These are phyloP conservation scores for Phytophthora hybrid DNA, from an alignment of 352 stramenopile species.

Conservation along the genomic window DNA sequence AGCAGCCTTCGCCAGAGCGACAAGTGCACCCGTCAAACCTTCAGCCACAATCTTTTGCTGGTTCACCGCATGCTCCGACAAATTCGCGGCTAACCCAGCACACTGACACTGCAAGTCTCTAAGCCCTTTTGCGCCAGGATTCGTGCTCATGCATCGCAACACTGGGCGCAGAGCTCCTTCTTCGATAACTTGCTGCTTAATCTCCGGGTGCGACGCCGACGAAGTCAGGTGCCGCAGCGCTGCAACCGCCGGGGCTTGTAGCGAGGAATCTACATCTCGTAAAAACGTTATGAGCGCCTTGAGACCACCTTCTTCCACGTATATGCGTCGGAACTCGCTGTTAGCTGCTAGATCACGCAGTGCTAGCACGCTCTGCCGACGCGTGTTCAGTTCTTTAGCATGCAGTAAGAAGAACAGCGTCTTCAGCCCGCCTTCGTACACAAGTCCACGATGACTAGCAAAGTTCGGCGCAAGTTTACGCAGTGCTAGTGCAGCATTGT, in stretches of 20 bases:
- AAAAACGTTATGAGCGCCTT: slow-evolving; percentile 90
- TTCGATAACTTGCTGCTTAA: slow-evolving; percentile 91
- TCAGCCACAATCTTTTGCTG: slow-evolving; percentile 94
- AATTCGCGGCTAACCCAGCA: slow-evolving; percentile 93
- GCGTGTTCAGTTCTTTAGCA: slow-evolving; percentile 92
- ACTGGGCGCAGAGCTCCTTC: slow-evolving; percentile 84
- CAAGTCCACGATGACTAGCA: slow-evolving; percentile 85
- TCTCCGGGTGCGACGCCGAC: slow-evolving; percentile 59
- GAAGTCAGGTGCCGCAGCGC: slow-evolving; percentile 92
- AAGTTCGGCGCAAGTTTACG: slow-evolving; percentile 95
- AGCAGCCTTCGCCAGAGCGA: slow-evolving; percentile 69
- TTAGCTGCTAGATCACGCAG: slow-evolving; percentile 93
- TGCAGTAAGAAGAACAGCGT: slow-evolving; percentile 93
- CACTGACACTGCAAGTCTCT: slow-evolving; percentile 94
- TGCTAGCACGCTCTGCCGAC: slow-evolving; percentile 89
- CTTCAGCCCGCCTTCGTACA: slow-evolving; percentile 91
- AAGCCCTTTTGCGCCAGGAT: slow-evolving; percentile 73
- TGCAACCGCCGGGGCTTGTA: slow-evolving; percentile 92
- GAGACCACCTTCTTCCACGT: slow-evolving; percentile 90
- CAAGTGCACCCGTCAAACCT: slow-evolving; percentile 85
- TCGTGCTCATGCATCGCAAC: slow-evolving; percentile 86
- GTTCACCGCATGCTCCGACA: slow-evolving; percentile 93
- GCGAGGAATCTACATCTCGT: slow-evolving; percentile 85
- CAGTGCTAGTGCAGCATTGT: slow-evolving; percentile 94
- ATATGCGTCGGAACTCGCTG: slow-evolving; percentile 87